Evolutionary conservation across 176 grass and related monocot genomes (phyloP).

Genomic region (Rhipidocladum racemiflorum): DNA sequence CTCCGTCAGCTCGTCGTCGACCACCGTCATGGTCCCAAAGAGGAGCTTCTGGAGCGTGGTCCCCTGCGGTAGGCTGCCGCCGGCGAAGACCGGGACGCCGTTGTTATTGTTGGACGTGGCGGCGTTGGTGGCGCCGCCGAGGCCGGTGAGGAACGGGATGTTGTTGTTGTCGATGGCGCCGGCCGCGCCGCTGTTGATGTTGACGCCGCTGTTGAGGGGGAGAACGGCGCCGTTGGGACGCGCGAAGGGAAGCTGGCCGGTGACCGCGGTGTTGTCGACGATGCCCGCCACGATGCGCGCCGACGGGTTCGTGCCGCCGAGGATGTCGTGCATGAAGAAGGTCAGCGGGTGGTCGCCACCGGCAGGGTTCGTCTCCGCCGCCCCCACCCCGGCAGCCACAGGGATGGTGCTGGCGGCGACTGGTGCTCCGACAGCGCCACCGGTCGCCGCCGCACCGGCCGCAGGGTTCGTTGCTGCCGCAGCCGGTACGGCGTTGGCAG

Average conservation of each 20-base stretch:
- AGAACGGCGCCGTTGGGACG: constrained; percentile 60
- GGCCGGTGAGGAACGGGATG: constrained; percentile 69
- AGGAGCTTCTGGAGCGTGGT: constrained; percentile 59
- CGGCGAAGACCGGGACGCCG: constrained; percentile 52
- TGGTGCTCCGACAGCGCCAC: not conserved
- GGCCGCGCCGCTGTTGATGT: constrained; percentile 42
- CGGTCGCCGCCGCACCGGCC: not conserved
- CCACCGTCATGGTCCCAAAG: constrained; percentile 66
- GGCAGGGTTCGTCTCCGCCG: not conserved
- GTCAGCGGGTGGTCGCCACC: constrained; percentile 40
- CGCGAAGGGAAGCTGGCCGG: constrained; percentile 52
- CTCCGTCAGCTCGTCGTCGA: constrained; percentile 72
- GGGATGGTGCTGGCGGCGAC: constrained; percentile 19
- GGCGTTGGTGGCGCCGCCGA: constrained; percentile 57
- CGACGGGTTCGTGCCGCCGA: constrained; percentile 67
- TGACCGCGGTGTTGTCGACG: constrained; percentile 49
- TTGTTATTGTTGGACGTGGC: constrained; percentile 20
- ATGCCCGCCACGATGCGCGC: constrained; percentile 64
- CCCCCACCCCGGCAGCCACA: not conserved
- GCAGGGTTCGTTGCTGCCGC: too few relatives aligned
- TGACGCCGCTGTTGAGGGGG: constrained; percentile 51
- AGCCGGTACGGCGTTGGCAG: too few relatives aligned
- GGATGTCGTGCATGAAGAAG: constrained; percentile 73
- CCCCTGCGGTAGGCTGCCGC: constrained; percentile 56
- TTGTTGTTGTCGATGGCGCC: constrained; percentile 68